Evolutionary conservation across 441 rosid species (phyloP).

Genomic region (Populus tomentosa): DNA sequence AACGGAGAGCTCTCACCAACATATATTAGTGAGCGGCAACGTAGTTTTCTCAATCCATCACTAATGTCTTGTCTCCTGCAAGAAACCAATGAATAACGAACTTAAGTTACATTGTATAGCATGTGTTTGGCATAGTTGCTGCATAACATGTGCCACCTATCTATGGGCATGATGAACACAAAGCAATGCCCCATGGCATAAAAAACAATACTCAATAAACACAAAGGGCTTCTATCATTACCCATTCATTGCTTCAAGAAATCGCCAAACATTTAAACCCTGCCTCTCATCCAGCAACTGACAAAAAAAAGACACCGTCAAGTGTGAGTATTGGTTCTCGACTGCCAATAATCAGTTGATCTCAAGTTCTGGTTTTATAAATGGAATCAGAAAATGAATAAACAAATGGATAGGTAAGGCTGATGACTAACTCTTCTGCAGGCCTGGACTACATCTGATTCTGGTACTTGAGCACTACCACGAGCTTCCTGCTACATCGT

Average conservation of each 20-base stretch:
- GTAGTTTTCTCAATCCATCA: conserved; percentile 63
- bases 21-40: conserved; percentile 79
- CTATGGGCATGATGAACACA: not conserved
- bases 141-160: not conserved
- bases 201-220: not conserved
- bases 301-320: conserved; percentile 16
- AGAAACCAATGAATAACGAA: conserved; percentile 1
- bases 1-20: conserved; percentile 87
- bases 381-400: not conserved
- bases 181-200: not conserved
- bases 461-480: conserved; percentile 71
- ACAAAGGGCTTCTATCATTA: conserved; percentile 19
- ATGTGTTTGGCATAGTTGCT: not conserved
- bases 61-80: conserved; percentile 81
- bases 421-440: conserved; percentile 70
- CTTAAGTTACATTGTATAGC: not conserved
- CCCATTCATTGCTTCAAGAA: conserved; percentile 85
- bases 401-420: conserved; percentile 5
- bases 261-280: conserved; percentile 63
- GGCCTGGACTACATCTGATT: conserved; percentile 73
- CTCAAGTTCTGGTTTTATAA: not conserved
- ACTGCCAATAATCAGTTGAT: not conserved
- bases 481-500: conserved; percentile 67
- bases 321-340: not conserved
- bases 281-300: conserved; percentile 88